Evolutionary conservation across 78 protist genomes (phyloP).

Genomic region (Dictyostelium intermedium): DNA sequence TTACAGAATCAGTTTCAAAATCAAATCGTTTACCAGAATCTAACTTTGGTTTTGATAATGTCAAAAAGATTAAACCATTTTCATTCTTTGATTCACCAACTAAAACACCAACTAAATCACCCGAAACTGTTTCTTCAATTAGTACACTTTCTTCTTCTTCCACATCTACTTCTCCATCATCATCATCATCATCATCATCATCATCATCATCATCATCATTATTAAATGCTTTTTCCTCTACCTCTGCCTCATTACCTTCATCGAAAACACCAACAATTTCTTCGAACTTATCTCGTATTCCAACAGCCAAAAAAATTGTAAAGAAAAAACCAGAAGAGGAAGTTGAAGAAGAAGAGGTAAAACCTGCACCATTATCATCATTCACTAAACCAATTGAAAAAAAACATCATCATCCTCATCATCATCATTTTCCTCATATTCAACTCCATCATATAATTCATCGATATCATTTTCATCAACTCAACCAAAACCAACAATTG

Average conservation of each 20-base stretch:
- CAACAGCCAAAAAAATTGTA: not conserved
- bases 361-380: not conserved
- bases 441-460: not conserved
- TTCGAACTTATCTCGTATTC: no score
- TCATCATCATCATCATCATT: not conserved
- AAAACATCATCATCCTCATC: not conserved
- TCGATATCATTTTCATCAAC: not conserved
- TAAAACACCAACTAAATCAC: not conserved
- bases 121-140: not conserved
- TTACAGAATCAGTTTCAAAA: not conserved
- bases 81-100: conserved; percentile 24
- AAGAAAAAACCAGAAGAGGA: no score
- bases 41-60: not conserved
- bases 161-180: not conserved
- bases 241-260: no score
- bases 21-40: not conserved
- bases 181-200: not conserved
- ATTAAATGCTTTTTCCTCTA: not conserved
- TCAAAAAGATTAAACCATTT: not conserved
- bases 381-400: not conserved
- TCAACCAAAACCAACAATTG: not conserved
- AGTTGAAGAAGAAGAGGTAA: no score
- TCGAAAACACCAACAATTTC: no score
- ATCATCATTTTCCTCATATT: not conserved
- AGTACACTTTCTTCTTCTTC: not conserved